These are phyloP conservation scores for Epicoccum sorghinum DNA, from an alignment of 2,329 filamentous ascomycete genomes.

Conservation along the genomic window DNA sequence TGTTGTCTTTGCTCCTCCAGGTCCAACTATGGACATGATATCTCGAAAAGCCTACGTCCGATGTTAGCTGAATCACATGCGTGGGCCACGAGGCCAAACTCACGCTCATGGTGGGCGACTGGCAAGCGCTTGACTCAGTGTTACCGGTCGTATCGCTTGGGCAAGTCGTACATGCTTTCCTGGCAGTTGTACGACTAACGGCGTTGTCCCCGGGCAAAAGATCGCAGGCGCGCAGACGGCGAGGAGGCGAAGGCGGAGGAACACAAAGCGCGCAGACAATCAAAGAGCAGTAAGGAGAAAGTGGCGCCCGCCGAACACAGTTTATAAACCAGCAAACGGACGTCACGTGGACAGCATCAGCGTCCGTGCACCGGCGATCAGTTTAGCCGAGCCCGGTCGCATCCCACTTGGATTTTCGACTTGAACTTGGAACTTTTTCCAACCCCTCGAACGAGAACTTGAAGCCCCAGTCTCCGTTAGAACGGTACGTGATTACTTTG, in stretches of 20 bases:
- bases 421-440: constrained; percentile 34
- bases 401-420: constrained; percentile 18
- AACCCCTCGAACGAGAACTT: constrained; percentile 67
- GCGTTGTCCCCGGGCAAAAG: constrained; percentile 15
- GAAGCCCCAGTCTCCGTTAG: constrained; percentile 99
- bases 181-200: constrained; percentile 10
- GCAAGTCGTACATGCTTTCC: constrained; percentile 46
- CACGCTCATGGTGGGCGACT: constrained; percentile 47
- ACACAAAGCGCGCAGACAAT: constrained; percentile 24
- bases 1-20: constrained; percentile 32
- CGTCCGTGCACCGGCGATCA: constrained; percentile 8
- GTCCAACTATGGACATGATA: constrained; percentile 48
- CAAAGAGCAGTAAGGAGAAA: constrained; percentile 25
- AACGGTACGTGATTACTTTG: constrained; percentile 65
- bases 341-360: constrained; percentile 19
- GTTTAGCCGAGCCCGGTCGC: constrained; percentile 13
- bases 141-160: constrained; percentile 44
- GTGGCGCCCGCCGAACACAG: constrained; percentile 29
- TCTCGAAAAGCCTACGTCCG: constrained; percentile 39
- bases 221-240: constrained; percentile 22
- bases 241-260: constrained; percentile 24
- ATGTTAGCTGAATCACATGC: constrained; percentile 25
- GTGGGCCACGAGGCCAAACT: constrained; percentile 25
- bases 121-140: constrained; percentile 45
- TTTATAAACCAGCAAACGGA: constrained; percentile 28